Evolutionary conservation across 306 rosid genomes (phyloP).

Genomic region (Pterocarpus santalinus): DNA sequence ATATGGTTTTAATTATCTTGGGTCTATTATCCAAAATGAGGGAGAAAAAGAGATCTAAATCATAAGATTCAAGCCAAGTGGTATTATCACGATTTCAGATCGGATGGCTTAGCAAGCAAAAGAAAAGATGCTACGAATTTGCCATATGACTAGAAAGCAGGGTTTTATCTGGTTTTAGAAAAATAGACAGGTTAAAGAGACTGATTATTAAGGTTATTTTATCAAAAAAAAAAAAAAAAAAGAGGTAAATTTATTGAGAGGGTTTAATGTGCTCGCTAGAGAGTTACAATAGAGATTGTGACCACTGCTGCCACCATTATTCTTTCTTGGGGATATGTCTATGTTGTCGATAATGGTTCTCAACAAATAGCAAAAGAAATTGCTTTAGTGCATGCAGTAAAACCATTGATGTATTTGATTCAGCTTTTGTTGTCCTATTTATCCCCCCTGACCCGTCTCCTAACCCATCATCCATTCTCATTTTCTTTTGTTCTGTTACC

Average conservation of each 20-base stretch:
- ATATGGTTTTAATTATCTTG: too few relatives aligned
- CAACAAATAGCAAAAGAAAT: background rate
- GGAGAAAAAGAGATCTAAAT: too few relatives aligned
- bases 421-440: conserved; percentile 1
- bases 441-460: background rate
- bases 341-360: background rate
- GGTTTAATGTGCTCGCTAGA: background rate
- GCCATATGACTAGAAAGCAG: background rate
- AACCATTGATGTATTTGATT: background rate
- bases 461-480: background rate
- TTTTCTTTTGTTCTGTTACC: conserved; percentile 21
- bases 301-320: background rate
- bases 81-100: background rate
- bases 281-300: background rate
- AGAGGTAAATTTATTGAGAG: background rate
- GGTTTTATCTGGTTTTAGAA: background rate
- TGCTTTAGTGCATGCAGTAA: background rate
- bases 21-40: too few relatives aligned
- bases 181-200: background rate
- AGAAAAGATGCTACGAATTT: background rate
- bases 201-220: background rate
- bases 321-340: background rate
- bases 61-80: too few relatives aligned
- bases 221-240: too few relatives aligned
- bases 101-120: background rate